These are phyloP conservation scores for Raphanus hybrid DNA, from an alignment of 441 rosid genomes.

Conservation along the genomic window DNA sequence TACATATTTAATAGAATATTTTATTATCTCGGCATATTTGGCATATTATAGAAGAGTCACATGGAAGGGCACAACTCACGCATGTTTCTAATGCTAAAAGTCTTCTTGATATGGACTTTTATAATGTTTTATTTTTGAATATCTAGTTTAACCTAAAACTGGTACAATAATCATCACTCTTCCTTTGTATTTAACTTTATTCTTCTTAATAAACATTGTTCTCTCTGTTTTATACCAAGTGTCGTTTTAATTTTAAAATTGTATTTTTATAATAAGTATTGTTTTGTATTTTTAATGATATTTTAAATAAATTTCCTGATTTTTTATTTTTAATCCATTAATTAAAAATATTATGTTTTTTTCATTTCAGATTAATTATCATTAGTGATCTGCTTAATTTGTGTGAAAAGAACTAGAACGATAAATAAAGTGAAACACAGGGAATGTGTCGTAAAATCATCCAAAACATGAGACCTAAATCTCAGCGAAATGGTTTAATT, in stretches of 20 bases:
- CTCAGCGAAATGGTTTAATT: slow-evolving; percentile 6
- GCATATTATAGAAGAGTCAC: slow-evolving; percentile 38
- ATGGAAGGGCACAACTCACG: slow-evolving; percentile 37
- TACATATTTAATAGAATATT: slow-evolving; percentile 19
- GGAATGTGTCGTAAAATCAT: neutral
- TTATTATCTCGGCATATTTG: slow-evolving; percentile 9
- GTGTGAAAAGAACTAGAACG: too few species aligned
- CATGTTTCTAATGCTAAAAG: slow-evolving; percentile 34
- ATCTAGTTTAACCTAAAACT: neutral
- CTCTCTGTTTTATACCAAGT: too few species aligned
- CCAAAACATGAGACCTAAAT: neutral
- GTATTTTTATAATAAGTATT: too few species aligned
- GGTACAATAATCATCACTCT: neutral
- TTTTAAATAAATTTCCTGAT: too few species aligned
- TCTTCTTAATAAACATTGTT: neutral
- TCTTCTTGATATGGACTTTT: slow-evolving; percentile 23
- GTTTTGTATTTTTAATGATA: too few species aligned
- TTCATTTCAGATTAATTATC: too few species aligned
- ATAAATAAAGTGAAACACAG: too few species aligned
- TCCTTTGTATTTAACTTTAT: neutral
- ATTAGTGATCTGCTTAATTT: too few species aligned
- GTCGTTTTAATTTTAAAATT: too few species aligned
- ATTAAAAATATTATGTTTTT: too few species aligned
- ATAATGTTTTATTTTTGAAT: neutral
- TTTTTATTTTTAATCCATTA: too few species aligned